phyloP scores from a whole-genome alignment of 768 basidiomycete genomes.

The Leucocoprinus leucothites region DNA sequence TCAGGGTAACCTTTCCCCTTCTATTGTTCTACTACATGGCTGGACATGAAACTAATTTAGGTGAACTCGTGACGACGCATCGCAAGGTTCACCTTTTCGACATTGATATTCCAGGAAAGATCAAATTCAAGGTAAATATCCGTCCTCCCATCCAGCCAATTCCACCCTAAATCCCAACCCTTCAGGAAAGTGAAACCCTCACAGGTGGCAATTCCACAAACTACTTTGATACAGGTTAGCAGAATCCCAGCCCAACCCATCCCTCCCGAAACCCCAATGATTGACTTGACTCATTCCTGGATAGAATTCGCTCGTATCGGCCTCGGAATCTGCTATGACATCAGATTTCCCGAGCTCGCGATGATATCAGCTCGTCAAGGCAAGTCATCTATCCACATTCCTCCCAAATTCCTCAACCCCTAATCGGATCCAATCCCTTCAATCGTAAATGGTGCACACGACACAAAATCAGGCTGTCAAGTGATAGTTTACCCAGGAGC shows the following conservation, averaged over 20 bases:
- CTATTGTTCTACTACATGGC: background rate
- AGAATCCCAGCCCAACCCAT: background rate
- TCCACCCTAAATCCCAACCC: conserved; percentile 5
- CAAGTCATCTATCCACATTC: conserved; percentile 21
- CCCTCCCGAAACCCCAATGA: background rate
- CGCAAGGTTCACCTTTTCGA: conserved; percentile 97
- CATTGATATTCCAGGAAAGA: conserved; percentile 95
- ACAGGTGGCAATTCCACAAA: conserved; percentile 74
- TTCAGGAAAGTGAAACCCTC: conserved; percentile 83
- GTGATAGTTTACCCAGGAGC: conserved; percentile 90
- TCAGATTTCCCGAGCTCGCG: conserved; percentile 92
- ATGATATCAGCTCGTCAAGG: conserved; percentile 89
- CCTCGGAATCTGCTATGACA: conserved; percentile 94
- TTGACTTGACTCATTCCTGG: background rate
- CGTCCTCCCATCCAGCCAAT: background rate
- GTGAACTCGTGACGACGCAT: conserved; percentile 82
- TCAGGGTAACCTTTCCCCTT: conserved; percentile 38
- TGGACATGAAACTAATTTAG: conserved; percentile 30
- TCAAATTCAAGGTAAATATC: conserved; percentile 72
- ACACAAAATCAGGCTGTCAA: conserved; percentile 62
- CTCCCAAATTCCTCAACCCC: background rate
- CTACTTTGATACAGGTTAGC: conserved; percentile 82
- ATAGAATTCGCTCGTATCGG: conserved; percentile 94
- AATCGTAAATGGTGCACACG: background rate
- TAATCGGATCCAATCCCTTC: background rate